Base-by-base conservation (phyloP, 108 stramenopile species). In the Tribonema minus region DNA sequence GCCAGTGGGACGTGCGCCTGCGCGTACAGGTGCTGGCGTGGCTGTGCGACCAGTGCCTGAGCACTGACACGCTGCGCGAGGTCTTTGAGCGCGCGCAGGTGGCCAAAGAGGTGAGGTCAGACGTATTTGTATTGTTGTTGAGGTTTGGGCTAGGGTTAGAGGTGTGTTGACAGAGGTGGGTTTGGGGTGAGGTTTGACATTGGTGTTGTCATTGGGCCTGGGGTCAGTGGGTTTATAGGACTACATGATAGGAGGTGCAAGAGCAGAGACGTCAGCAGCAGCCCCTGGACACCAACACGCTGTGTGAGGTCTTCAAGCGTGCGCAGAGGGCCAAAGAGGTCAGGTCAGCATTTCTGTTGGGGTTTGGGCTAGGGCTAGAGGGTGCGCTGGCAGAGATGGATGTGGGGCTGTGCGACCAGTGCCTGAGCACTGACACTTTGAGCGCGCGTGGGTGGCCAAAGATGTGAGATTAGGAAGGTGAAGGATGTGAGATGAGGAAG, bases 11-110 rank as follows among this genome's bases (percentile, higher is more conserved):
- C 3, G 30, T 61, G 4, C 37, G 37, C 12, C 46, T 39, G 71
- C 60, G 38, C 28, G 31, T 59, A 59, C 60, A 60, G 25, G 59
- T 37, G 3, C 37, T 72, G 61, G 59, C 71, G 38, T 61, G 59
- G 71, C 71, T 72, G 29, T 72, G 61, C 38, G 71, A 72, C 30
- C 60, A 72, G 71, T 59, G 37, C 61, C 35, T 72, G 61, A 35
- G 35, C 15, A 33, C 61, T 0, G 60, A 30, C 37, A 72, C 71
- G 37, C 26, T 72, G 61, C 60, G 38, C 38, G 71, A 72, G 15
- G 37, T 72, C 4, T 59, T 72, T 3, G 38, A 37, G 61, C 60
- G 39, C 28, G 71, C 61, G 28, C 61, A 29, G 5, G 71, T 61
- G 37, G 71, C 71, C 3, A 37, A 37, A 46, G 71, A 72, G 28